Percentiles rank a stretch among this genome's conserved stretches.
Evolutionary conservation across 2,329 filamentous ascomycete genomes (phyloP).

Genomic region (Fusarium mexicanum): DNA sequence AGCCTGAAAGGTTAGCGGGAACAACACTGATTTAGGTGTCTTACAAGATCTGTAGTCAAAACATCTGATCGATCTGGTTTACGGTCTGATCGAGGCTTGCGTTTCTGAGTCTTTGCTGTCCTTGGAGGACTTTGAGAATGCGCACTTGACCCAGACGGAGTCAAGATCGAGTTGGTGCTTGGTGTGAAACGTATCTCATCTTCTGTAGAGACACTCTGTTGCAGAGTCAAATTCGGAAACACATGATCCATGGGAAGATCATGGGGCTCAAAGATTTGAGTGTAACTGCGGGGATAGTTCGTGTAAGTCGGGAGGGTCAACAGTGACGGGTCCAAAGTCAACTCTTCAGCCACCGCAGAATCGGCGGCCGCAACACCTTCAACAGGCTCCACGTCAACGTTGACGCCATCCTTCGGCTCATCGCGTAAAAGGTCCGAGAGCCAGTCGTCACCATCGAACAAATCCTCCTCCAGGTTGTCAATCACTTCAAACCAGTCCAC

Average conservation of each 20-base stretch:
- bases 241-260: background rate
- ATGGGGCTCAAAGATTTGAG: background rate
- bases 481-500: background rate
- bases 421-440: background rate
- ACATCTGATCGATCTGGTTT: background rate
- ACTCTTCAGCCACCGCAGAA: background rate
- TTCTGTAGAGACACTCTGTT: background rate
- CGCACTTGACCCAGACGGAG: background rate
- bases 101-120: background rate
- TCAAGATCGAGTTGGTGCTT: background rate
- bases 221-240: background rate
- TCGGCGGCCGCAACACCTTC: background rate
- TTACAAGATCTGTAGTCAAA: background rate
- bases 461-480: background rate
- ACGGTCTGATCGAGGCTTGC: fast-evolving
- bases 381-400: background rate
- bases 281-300: background rate
- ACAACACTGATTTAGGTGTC: background rate
- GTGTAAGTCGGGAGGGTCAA: background rate
- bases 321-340: background rate
- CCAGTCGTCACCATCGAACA: background rate
- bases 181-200: background rate
- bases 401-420: background rate
- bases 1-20: background rate
- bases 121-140: background rate